phyloP scores from a whole-genome alignment of 371 early-diverging fungal genomes.

The Saksenaea oblongispora region DNA sequence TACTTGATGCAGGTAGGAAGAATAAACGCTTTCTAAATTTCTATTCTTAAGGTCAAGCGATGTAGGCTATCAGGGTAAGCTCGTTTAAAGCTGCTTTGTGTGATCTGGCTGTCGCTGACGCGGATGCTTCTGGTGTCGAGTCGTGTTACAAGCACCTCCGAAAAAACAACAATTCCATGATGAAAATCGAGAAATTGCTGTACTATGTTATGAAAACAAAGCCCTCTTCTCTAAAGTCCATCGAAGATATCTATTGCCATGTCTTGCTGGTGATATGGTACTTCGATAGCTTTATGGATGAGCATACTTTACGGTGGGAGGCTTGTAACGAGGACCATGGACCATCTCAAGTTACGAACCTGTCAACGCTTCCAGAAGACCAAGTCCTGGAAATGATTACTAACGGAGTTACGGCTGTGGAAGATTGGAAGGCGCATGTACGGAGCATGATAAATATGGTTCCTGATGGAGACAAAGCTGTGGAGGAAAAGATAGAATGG shows the following conservation, averaged over 20 bases:
- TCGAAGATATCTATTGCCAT: not conserved
- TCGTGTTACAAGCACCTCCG: not conserved
- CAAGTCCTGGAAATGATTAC: conserved; percentile 12
- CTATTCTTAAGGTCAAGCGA: not conserved
- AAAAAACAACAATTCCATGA: not conserved
- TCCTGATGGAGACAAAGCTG: not conserved
- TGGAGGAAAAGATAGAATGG: not conserved
- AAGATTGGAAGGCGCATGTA: not conserved
- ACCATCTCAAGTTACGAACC: not conserved
- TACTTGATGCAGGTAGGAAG: not conserved
- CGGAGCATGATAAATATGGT: not conserved
- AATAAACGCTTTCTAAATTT: not conserved
- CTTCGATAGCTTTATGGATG: not conserved
- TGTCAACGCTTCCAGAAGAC: conserved; percentile 5
- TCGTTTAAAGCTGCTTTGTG: not conserved
- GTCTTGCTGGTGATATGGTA: not conserved
- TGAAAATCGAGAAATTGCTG: not conserved
- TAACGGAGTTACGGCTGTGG: not conserved
- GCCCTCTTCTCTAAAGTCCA: not conserved
- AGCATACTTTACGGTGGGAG: not conserved
- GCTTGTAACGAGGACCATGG: not conserved
- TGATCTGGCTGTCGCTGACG: not conserved
- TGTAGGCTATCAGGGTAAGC: not conserved
- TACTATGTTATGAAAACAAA: not conserved
- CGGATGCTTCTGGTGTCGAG: not conserved